Base-by-base conservation (phyloP, 805 yeast genomes). In the Saturnispora dispora region DNA sequence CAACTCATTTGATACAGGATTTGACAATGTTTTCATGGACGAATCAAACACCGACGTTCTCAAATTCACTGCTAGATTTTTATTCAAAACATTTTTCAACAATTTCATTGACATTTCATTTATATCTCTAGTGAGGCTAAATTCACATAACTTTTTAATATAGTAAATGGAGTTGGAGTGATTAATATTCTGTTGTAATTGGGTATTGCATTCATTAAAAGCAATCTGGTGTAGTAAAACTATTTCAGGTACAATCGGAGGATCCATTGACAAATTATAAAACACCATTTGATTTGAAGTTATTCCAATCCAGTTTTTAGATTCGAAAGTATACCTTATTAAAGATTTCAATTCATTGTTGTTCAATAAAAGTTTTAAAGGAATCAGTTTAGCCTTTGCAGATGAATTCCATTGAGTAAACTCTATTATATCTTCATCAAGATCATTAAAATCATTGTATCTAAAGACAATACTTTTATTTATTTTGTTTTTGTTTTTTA, bases 401-500 rank as follows among this genome's bases (percentile, higher is more conserved):
- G 43, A 8, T 10, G 18, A 48, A 36, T 48, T 48, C 51, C 51
- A 48, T 27, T 48, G 23, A 13, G 22, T 28, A 13, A 48, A 15
- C 8, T n/a, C 17, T 18, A 33, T 30, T 32, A 43, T 11, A 11
- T 22, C 18, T 13, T 42, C 23, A n/a, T 22, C 20, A 2, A 13
- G 4, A 23, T 40, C 36, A 6, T 18, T 35, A 6, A 48, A 36
- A 35, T 42, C 47, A 11, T 28, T 28, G 5, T 33, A n/a, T 22
- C 33, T 18, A 9, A 48, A 43, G 9, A 48, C 28, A 13, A 48
- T 17, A 10, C 44, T 43, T 20, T 22, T 42, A 15, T 32, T 48
- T 9, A 48, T 32, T 17, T 43, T 48, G 23, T 45, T n/a, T 20
- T 42, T 11, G 42, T 48, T 36, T n/a, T 43, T 17, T 11, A 35